A percentile compares a stretch with the other conserved stretches of the same genome.
phyloP scores from a whole-genome alignment of 1,284 basidiomycete species.

The Irpex lacteus region DNA sequence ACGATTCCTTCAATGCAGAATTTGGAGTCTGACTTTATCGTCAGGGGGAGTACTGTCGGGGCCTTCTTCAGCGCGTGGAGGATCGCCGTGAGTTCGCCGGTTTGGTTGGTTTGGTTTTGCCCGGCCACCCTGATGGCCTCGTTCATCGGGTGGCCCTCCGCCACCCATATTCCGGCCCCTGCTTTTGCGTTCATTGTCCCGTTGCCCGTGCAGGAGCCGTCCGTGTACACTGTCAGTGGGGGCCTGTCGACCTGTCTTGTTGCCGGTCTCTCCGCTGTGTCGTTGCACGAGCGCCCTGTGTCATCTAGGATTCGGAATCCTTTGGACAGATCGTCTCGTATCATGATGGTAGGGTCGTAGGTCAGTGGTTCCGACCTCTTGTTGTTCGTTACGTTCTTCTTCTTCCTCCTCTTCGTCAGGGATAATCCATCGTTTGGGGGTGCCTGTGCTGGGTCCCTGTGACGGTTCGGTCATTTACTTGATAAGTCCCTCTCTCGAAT shows the following conservation, averaged over 20 bases:
- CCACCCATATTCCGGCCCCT: slow-evolving; percentile 13
- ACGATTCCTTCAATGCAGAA: slow-evolving; percentile 4
- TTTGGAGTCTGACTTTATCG: slow-evolving; percentile 9
- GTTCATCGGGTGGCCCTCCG: background rate
- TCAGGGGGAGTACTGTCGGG: background rate
- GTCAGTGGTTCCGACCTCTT: background rate
- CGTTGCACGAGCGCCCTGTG: no score
- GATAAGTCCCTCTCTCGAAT: no score
- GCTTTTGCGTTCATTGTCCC: slow-evolving; percentile 12
- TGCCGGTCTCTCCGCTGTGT: background rate
- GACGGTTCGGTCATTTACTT: no score
- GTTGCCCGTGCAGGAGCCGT: slow-evolving; percentile 25
- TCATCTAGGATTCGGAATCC: background rate
- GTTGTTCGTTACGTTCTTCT: background rate
- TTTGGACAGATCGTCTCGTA: background rate
- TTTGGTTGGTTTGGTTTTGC: slow-evolving; percentile 16
- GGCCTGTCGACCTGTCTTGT: background rate
- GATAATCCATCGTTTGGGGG: no score
- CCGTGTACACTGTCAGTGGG: slow-evolving; percentile 24
- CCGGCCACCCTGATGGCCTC: background rate
- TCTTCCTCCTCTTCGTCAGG: background rate
- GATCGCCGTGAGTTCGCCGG: slow-evolving; percentile 9
- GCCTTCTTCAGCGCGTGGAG: background rate
- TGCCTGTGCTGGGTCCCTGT: no score
- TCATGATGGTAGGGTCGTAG: background rate